These are phyloP conservation scores for Blastobotrys arbuscula DNA, from an alignment of 1,139 yeast species.

Conservation along the genomic window DNA sequence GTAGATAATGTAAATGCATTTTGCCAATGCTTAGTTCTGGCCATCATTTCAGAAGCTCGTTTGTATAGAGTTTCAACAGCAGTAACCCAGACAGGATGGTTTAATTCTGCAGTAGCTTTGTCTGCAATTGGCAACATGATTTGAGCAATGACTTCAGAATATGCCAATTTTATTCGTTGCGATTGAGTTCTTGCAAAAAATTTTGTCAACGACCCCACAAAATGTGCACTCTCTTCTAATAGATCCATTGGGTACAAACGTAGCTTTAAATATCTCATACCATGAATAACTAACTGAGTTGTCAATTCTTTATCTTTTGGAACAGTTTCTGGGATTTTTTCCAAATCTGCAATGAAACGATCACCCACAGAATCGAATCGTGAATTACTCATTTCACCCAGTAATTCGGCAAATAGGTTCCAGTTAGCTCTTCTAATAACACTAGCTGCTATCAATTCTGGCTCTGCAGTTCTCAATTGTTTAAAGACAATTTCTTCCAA, in stretches of 20 bases:
- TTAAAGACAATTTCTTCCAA: constrained; percentile 91
- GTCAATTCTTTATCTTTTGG: constrained; percentile 62
- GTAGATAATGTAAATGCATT: constrained; percentile 65
- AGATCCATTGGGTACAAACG: constrained; percentile 78
- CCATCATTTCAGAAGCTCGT: constrained; percentile 43
- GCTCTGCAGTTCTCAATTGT: constrained; percentile 84
- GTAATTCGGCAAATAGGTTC: constrained; percentile 82
- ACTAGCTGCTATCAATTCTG: constrained; percentile 57
- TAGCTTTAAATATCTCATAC: constrained; percentile 79
- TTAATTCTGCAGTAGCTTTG: constrained; percentile 84
- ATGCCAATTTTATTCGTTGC: constrained; percentile 58
- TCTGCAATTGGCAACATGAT: constrained; percentile 80
- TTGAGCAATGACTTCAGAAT: constrained; percentile 75
- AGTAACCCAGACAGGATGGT: constrained; percentile 91
- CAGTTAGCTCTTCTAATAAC: constrained; percentile 85
- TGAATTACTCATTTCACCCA: constrained; percentile 85
- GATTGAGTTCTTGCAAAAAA: constrained; percentile 67
- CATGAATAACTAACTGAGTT: constrained; percentile 72
- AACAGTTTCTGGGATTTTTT: constrained; percentile 56
- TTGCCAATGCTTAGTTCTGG: constrained; percentile 61
- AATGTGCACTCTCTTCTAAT: constrained; percentile 90
- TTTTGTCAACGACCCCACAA: constrained; percentile 76
- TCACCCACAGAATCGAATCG: constrained; percentile 86
- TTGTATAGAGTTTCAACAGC: constrained; percentile 62
- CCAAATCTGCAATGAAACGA: constrained; percentile 87